Evolutionary conservation across 306 rosid genomes (phyloP).

Genomic region (cucumber (Cucumis sativus)): Cucumber_9930_V3 NC_026660.2:17726001-17726500

Average conservation of each 20-base stretch:
- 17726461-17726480: slow-evolving; percentile 70
- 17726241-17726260: not conserved
- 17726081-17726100: not conserved
- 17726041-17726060: not conserved
- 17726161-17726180: not conserved
- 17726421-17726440: slow-evolving; percentile 84
- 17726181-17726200: not conserved
- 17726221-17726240: not conserved
- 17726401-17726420: slow-evolving; percentile 52
- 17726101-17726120: not conserved
- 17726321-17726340: not conserved
- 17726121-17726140: not conserved
- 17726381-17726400: not conserved
- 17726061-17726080: not conserved
- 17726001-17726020: not conserved
- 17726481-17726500: slow-evolving; percentile 69
- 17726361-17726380: not conserved
- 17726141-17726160: not conserved
- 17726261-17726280: not conserved
- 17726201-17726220: not conserved
- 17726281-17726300: not conserved
- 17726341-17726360: not conserved
- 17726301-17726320: not conserved
- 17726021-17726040: not conserved
- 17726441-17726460: slow-evolving; percentile 78